A percentile compares a stretch with the other conserved stretches of the same genome.
Evolutionary conservation across 768 basidiomycete genomes (phyloP).

Genomic region (Amanita muscaria): DNA sequence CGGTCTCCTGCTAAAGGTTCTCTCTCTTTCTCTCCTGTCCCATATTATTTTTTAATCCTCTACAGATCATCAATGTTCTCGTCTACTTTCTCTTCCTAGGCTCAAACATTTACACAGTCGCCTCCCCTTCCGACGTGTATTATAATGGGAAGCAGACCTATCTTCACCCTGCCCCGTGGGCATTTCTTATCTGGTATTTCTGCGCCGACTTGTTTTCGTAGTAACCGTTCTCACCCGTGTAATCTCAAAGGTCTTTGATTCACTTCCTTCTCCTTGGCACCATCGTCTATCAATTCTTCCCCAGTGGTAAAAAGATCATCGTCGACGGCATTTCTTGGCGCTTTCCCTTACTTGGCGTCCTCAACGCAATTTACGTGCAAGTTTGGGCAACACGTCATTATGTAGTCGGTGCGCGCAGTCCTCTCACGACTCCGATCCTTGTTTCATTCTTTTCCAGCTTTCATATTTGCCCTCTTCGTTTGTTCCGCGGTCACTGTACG

Average conservation of each 20-base stretch:
- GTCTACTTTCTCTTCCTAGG: slow-evolving; percentile 85
- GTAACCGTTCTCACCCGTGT: too few species aligned
- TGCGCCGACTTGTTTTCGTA: background rate
- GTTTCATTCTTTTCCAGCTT: slow-evolving; percentile 41
- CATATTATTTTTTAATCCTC: background rate
- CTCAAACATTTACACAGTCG: slow-evolving; percentile 81
- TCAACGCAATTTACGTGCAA: slow-evolving; percentile 87
- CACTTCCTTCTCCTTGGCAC: slow-evolving; percentile 88
- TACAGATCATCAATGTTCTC: slow-evolving; percentile 66
- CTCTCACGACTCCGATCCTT: slow-evolving; percentile 3
- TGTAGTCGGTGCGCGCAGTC: slow-evolving; percentile 38
- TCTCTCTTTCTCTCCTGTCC: background rate
- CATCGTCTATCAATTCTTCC: slow-evolving; percentile 84
- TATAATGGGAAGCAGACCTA: slow-evolving; percentile 78
- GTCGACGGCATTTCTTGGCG: slow-evolving; percentile 89
- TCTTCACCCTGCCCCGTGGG: slow-evolving; percentile 90
- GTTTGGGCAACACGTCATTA: slow-evolving; percentile 77
- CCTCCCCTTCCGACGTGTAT: slow-evolving; percentile 65
- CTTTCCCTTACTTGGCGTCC: slow-evolving; percentile 77
- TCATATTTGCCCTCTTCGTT: slow-evolving; percentile 83
- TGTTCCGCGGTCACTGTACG: slow-evolving; percentile 52
- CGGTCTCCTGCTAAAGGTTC: slow-evolving; percentile 72
- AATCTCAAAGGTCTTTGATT: slow-evolving; percentile 67
- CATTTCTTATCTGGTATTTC: slow-evolving; percentile 77
- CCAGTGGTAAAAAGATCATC: slow-evolving; percentile 64